These are phyloP conservation scores for Antitrichia curtipendula DNA, from an alignment of 225 moss, liverwort and hornwort species.

Conservation along the genomic window DNA sequence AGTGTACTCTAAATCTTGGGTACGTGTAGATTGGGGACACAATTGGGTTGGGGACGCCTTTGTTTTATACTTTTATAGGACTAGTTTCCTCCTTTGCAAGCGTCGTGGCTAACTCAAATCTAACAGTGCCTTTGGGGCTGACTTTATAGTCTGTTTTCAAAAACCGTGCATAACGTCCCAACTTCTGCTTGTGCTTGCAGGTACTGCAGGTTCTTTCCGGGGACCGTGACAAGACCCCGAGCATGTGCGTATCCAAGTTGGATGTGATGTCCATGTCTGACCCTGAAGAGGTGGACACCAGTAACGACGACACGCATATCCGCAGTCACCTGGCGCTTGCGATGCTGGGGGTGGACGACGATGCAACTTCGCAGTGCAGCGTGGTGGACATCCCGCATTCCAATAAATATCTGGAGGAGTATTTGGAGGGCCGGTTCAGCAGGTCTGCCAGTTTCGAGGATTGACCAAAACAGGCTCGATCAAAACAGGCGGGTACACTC, in stretches of 20 bases:
- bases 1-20: background rate
- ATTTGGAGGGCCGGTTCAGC: constrained; percentile 45
- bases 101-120: background rate
- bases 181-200: background rate
- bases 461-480: background rate
- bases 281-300: background rate
- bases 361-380: constrained; percentile 28
- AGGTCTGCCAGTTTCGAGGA: constrained; percentile 40
- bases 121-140: background rate
- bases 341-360: constrained; percentile 56
- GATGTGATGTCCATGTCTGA: background rate
- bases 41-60: background rate
- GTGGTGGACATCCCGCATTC: constrained; percentile 33
- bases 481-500: background rate
- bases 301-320: background rate
- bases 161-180: too few relatives aligned
- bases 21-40: too few relatives aligned
- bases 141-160: background rate
- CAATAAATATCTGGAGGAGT: constrained; percentile 33
- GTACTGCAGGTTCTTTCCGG: constrained; percentile 21
- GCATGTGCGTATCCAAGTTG: background rate
- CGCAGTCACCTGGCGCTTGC: constrained; percentile 39
- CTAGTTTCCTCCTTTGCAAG: background rate
- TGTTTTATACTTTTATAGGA: background rate
- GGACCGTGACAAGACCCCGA: background rate